A percentile compares a stretch with the other conserved stretches of the same genome.
phyloP scores from a whole-genome alignment of 1,284 basidiomycete genomes.

The Puccinia polysora region DNA sequence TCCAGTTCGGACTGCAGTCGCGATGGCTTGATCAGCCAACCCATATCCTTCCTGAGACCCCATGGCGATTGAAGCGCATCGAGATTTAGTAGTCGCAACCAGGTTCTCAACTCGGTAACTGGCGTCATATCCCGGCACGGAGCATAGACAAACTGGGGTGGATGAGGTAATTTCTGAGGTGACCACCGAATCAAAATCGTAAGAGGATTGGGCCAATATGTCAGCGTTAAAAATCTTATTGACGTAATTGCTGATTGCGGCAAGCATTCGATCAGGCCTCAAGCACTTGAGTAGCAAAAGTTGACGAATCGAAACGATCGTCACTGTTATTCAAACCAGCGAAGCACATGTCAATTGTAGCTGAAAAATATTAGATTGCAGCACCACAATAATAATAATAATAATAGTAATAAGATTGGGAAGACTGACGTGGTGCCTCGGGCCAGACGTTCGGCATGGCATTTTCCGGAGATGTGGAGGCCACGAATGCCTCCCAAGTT shows the following conservation, averaged over 20 bases:
- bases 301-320: slow-evolving; percentile 67
- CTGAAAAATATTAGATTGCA: not conserved
- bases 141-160: slow-evolving; percentile 82
- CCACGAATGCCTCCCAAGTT: slow-evolving; percentile 73
- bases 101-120: slow-evolving; percentile 89
- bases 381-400: too few relatives aligned
- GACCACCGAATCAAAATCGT: slow-evolving; percentile 72
- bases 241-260: slow-evolving; percentile 72
- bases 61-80: slow-evolving; percentile 86
- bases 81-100: slow-evolving; percentile 63
- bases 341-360: not conserved
- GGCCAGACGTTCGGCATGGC: slow-evolving; percentile 67
- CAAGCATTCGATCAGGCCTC: slow-evolving; percentile 79
- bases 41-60: slow-evolving; percentile 96
- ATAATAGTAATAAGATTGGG: too few relatives aligned
- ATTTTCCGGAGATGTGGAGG: slow-evolving; percentile 67
- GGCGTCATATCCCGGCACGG: slow-evolving; percentile 92
- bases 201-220: slow-evolving; percentile 65
- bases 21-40: slow-evolving; percentile 88
- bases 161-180: slow-evolving; percentile 69
- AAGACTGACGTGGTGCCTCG: slow-evolving; percentile 48
- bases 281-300: slow-evolving; percentile 80
- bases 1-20: slow-evolving; percentile 79
- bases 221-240: slow-evolving; percentile 71
- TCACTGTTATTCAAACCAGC: slow-evolving; percentile 57